These are phyloP conservation scores for Eimeria acervulina DNA, from an alignment of 169 alveolate species.

Conservation along the genomic window DNA sequence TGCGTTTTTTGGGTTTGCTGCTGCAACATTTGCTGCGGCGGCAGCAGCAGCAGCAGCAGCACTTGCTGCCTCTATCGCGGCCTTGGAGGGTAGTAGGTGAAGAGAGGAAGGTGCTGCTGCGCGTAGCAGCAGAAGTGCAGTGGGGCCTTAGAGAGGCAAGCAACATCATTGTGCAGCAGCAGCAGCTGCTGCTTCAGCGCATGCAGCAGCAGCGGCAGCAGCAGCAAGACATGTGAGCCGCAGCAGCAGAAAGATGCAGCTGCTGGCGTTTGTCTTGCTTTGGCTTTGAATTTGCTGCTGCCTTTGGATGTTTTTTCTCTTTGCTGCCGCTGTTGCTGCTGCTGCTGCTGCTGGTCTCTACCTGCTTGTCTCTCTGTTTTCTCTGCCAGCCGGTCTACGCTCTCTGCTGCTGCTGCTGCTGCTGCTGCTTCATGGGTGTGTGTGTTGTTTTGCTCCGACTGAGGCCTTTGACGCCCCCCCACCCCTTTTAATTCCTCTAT, in stretches of 20 bases:
- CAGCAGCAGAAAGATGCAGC: background rate
- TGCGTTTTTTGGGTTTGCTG: background rate
- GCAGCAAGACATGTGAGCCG: background rate
- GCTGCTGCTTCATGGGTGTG: background rate
- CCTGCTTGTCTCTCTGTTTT: too few species aligned
- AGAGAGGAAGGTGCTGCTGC: background rate
- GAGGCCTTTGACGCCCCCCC: background rate
- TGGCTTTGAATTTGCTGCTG: background rate
- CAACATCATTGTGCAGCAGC: background rate
- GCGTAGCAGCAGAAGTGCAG: background rate
- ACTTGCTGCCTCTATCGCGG: background rate
- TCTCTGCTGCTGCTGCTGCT: background rate
- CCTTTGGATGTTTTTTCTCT: too few species aligned
- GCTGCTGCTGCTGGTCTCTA: background rate
- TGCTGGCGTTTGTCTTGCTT: background rate
- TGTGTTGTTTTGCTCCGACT: background rate
- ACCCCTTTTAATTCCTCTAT: background rate
- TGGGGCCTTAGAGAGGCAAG: background rate
- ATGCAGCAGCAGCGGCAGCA: background rate
- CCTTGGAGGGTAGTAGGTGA: background rate
- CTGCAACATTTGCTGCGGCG: background rate
- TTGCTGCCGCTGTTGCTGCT: background rate
- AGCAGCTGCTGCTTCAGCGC: background rate
- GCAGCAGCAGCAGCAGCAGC: conserved; percentile 44
- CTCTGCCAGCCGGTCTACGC: too few species aligned